A percentile compares a stretch with the other conserved stretches of the same genome.
Evolutionary conservation across 257 asterid genomes (phyloP).

Genomic region (Paraleonurus japonicus): DNA sequence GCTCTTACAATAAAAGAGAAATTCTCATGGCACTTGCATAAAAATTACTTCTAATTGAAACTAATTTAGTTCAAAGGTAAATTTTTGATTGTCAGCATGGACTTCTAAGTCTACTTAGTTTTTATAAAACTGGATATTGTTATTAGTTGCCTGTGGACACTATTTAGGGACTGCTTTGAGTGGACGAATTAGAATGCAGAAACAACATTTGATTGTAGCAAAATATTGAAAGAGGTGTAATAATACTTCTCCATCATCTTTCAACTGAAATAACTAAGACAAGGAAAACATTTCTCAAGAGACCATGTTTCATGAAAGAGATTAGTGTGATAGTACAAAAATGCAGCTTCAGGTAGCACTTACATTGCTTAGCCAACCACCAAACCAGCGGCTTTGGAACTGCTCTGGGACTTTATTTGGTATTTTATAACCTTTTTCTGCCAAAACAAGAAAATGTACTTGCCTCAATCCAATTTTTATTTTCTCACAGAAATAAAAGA

Average conservation of each 20-base stretch:
- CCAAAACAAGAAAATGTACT: slow-evolving; percentile 24
- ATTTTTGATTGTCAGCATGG: slow-evolving; percentile 3
- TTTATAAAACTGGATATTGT: neutral
- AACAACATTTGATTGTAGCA: neutral
- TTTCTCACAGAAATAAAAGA: slow-evolving; percentile 18
- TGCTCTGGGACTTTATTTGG: slow-evolving; percentile 34
- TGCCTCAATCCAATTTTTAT: slow-evolving; percentile 1
- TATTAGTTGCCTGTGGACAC: slow-evolving; percentile 1
- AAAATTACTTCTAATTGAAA: neutral
- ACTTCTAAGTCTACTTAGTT: neutral
- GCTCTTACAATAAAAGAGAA: too few relatives aligned
- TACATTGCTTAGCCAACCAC: slow-evolving; percentile 76
- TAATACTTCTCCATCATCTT: slow-evolving; percentile 7
- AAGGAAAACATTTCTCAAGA: slow-evolving; percentile 5
- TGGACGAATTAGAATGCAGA: neutral
- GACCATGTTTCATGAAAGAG: slow-evolving; percentile 10
- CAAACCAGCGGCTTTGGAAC: slow-evolving; percentile 75
- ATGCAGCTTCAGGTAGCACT: slow-evolving; percentile 24
- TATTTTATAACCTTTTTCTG: slow-evolving; percentile 37
- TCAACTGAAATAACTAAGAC: slow-evolving; percentile 4
- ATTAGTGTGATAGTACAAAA: slow-evolving; percentile 11
- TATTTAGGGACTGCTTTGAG: neutral
- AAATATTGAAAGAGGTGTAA: neutral
- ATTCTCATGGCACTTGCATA: neutral
- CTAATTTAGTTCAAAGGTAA: neutral